Evolutionary conservation across 2,329 filamentous ascomycete genomes (phyloP).

Genomic region (Cryphonectria radicalis): DNA sequence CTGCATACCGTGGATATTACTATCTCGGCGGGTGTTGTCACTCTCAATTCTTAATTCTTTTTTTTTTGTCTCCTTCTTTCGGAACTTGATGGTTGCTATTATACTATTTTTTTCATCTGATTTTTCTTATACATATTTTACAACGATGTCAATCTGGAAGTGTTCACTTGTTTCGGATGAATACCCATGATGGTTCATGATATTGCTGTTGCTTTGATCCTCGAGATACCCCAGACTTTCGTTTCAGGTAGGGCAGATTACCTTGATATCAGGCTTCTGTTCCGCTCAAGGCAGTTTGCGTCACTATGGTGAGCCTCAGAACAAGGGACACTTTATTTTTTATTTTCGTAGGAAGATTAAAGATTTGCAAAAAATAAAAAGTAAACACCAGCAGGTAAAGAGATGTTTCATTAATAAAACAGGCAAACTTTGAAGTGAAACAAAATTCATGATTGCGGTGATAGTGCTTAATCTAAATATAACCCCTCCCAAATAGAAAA

Average conservation of each 20-base stretch:
- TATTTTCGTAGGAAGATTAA: background rate
- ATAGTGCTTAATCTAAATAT: no score
- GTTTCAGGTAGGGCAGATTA: conserved; percentile 6
- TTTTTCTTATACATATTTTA: background rate
- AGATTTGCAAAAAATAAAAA: background rate
- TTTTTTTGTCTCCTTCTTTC: no score
- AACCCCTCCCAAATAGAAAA: background rate
- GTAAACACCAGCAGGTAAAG: background rate
- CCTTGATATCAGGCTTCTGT: background rate
- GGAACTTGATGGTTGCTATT: background rate
- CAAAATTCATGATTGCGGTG: background rate
- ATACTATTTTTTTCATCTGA: background rate
- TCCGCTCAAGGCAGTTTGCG: background rate
- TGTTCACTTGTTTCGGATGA: background rate
- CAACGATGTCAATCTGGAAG: background rate
- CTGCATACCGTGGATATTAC: conserved; percentile 25
- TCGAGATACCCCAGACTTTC: conserved; percentile 26
- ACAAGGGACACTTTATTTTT: background rate
- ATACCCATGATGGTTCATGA: background rate
- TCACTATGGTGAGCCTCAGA: background rate
- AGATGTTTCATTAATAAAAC: background rate
- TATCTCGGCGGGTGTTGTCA: conserved; percentile 20
- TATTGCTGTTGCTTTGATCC: background rate
- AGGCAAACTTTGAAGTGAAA: background rate
- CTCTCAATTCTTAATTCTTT: conserved; percentile 11